Base-by-base conservation (phyloP, 495 filamentous ascomycete species). In the Hyaloscypha hepaticicola region DNA sequence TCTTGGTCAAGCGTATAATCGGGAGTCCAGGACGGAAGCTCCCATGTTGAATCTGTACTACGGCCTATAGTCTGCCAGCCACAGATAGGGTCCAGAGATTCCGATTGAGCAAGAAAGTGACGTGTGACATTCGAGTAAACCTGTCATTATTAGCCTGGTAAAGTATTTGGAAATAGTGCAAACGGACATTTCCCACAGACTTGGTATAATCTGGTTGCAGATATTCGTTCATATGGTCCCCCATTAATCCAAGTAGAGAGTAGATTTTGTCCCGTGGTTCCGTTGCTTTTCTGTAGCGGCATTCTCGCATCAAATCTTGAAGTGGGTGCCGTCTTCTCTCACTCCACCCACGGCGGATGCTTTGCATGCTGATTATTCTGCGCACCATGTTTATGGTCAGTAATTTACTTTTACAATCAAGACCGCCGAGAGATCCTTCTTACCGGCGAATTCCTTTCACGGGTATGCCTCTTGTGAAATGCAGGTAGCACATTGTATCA, bases 211-310 rank as follows among this genome's bases (percentile, higher is more conserved):
- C 57, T 16, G 58, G 64, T n/a, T 29, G 3, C 6, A 61, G 31
- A 21, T 56, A 49, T 3, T 41, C 34, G n/a, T 57, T 55, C 28
- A 61, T 45, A 22, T 45, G 16, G 21, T 66, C 64, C 19, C 49
- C 64, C 58, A 66, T 66, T 21, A 66, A 27, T 9, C 58, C 64
- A 58, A 55, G 34, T 7, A 66, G 58, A n/a, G 48, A 60, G 58
- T 64, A 58, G 12, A 61, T 56, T 31, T 66, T 73, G 60, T 69
- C 71, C 69, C 56, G 51, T 22, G 58, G 72, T 62, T 66, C 49
- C 22, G 57, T 61, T 33, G 64, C 64, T 8, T 50, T 58, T 56
- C 64, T 12, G 26, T 66, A 53, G 55, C 51, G 58, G 58, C 58
- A 66, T 34, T 66, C 58, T 8, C 29, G 50, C 19, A 66, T 56